A percentile compares a stretch with the other conserved stretches of the same genome.
Evolutionary conservation across 1,284 basidiomycete genomes (phyloP).

Genomic region (Pisolithus thermaeus): DNA sequence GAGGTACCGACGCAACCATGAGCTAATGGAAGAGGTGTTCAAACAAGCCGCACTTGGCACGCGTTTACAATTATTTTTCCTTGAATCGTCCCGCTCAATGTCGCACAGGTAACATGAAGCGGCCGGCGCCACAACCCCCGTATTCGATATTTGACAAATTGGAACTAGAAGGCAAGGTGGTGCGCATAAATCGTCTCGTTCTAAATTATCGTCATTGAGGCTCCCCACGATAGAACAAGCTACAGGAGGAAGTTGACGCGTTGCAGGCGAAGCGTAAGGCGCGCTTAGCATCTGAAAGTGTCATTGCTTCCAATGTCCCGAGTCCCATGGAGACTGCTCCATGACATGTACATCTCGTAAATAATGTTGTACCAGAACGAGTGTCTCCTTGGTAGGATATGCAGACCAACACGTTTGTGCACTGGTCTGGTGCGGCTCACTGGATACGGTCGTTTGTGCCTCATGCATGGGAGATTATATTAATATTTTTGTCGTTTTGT

Average conservation of each 20-base stretch:
- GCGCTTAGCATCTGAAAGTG: conserved; percentile 25
- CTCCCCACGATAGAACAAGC: conserved; percentile 14
- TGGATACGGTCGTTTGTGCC: too few relatives aligned
- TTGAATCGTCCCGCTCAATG: conserved; percentile 1
- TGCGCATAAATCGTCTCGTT: conserved; percentile 27
- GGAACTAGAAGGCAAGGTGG: conserved; percentile 56
- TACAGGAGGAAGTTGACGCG: conserved; percentile 24
- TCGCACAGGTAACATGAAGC: conserved; percentile 41
- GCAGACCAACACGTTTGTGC: too few relatives aligned
- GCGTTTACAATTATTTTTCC: conserved; percentile 10
- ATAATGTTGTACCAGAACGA: too few relatives aligned
- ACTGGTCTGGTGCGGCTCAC: too few relatives aligned
- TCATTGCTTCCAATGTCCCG: conserved; percentile 27
- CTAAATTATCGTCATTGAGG: background rate
- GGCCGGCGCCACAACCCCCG: conserved; percentile 34
- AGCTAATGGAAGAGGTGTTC: conserved; percentile 77
- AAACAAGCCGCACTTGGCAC: conserved; percentile 61
- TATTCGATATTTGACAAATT: conserved; percentile 57
- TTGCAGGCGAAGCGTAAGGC: conserved; percentile 26
- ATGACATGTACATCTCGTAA: conserved; percentile 4
- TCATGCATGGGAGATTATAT: too few relatives aligned
- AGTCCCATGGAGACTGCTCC: conserved; percentile 28
- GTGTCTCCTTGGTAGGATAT: too few relatives aligned
- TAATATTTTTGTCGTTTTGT: too few relatives aligned
- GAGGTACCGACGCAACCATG: conserved; percentile 73